Evolutionary conservation across 257 asterid genomes (phyloP).

Genomic region (Solanum ahanhuiri): DNA sequence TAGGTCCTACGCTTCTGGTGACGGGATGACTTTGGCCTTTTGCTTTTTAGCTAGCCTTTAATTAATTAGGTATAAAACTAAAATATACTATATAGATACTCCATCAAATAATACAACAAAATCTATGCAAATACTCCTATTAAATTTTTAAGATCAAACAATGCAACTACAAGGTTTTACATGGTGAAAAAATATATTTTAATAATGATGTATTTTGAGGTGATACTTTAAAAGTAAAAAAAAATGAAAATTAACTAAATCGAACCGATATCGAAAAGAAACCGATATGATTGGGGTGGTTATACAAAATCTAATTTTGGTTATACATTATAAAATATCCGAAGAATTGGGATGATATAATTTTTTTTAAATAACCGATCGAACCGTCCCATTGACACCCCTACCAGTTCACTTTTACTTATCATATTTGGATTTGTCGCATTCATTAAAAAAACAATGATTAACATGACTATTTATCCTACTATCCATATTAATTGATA

Average conservation of each 20-base stretch:
- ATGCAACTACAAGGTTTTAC: not conserved
- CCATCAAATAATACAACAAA: not conserved
- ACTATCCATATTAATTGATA: not conserved
- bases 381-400: not conserved
- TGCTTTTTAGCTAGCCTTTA: not conserved
- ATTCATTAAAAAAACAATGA: not conserved
- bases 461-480: not conserved
- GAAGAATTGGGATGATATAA: no score
- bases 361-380: fast-evolving
- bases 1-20: not conserved
- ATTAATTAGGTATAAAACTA: not conserved
- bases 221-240: not conserved
- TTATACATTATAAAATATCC: not conserved
- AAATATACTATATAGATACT: no score
- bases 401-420: not conserved
- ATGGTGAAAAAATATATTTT: not conserved
- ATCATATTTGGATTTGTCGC: not conserved
- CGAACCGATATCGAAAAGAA: not conserved
- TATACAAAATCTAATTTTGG: not conserved
- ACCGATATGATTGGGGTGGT: not conserved
- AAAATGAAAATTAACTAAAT: no score
- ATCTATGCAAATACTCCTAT: not conserved
- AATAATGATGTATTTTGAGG: not conserved
- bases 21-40: not conserved
- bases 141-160: not conserved